Evolutionary conservation across 208 protist species (phyloP).

Genomic region (Naegleria lovaniensis): DNA sequence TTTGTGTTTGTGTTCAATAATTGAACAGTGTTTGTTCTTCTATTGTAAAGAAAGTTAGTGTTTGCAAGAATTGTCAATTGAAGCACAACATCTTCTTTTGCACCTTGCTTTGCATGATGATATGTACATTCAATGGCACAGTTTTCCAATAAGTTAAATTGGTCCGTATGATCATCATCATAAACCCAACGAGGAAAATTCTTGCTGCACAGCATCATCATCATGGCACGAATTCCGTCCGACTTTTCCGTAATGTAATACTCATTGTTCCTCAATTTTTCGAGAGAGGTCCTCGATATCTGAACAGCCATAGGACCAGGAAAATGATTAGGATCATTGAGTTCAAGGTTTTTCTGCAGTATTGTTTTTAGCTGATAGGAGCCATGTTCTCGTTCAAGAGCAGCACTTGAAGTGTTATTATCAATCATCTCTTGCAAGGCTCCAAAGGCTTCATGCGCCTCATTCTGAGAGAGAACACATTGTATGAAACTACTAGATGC

Average conservation of each 20-base stretch:
- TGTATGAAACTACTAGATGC: background rate
- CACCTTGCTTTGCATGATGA: background rate
- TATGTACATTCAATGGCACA: background rate
- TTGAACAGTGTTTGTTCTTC: background rate
- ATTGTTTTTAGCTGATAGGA: background rate
- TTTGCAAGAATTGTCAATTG: background rate
- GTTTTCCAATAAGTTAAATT: background rate
- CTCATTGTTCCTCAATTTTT: background rate
- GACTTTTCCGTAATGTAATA: slow-evolving; percentile 25
- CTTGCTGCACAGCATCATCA: background rate
- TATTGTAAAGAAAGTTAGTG: background rate
- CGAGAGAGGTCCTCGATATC: background rate
- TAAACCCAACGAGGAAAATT: background rate
- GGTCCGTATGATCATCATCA: background rate
- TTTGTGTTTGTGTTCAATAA: background rate
- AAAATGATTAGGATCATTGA: background rate
- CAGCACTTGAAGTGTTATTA: background rate
- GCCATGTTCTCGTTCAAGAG: background rate
- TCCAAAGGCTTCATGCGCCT: background rate
- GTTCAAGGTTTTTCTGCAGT: background rate
- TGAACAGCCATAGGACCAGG: slow-evolving; percentile 21
- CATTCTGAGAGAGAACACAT: background rate
- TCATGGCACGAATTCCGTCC: slow-evolving; percentile 15
- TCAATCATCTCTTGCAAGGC: background rate
- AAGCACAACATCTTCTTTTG: background rate